phyloP scores from a whole-genome alignment of 2,329 filamentous ascomycete species.

The Kalmusia sp. region DNA sequence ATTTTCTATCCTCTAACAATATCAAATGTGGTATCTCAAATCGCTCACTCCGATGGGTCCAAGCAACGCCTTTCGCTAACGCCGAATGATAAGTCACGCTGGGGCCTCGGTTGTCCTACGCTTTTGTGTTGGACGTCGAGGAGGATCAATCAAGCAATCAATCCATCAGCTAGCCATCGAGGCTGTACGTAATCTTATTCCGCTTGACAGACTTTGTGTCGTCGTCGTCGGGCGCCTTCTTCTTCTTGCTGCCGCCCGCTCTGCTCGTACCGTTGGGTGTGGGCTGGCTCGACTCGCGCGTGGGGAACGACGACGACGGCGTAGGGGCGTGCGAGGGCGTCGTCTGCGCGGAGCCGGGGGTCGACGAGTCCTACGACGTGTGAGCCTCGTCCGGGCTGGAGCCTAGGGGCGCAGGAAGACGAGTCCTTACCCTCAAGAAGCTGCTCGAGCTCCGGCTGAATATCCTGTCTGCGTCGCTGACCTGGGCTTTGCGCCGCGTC shows the following conservation, averaged over 20 bases:
- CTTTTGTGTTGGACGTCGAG: neutral
- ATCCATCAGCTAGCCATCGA: constrained; percentile 46
- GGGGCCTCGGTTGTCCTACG: neutral
- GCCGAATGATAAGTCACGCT: neutral
- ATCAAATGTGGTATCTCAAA: neutral
- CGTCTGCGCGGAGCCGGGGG: constrained; percentile 46
- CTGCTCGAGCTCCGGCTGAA: constrained; percentile 61
- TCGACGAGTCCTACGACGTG: constrained; percentile 44
- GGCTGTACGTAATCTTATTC: constrained; percentile 58
- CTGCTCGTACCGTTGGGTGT: constrained; percentile 48
- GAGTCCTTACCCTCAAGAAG: constrained; percentile 43
- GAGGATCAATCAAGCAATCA: neutral
- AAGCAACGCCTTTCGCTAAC: neutral
- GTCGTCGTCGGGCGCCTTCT: constrained; percentile 55
- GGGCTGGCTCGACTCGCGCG: constrained; percentile 53
- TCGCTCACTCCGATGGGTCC: neutral
- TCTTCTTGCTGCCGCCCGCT: constrained; percentile 54
- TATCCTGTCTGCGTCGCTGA: constrained; percentile 75
- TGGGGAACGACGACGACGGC: constrained; percentile 55
- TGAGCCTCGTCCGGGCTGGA: constrained; percentile 18
- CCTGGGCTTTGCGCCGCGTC: constrained; percentile 66
- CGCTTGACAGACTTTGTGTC: constrained; percentile 54
- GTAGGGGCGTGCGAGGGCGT: constrained; percentile 57
- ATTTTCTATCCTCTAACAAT: neutral
- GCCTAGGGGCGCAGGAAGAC: neutral